phyloP scores from a whole-genome alignment of 2,329 filamentous ascomycete genomes.

The Onygena corvina region DNA sequence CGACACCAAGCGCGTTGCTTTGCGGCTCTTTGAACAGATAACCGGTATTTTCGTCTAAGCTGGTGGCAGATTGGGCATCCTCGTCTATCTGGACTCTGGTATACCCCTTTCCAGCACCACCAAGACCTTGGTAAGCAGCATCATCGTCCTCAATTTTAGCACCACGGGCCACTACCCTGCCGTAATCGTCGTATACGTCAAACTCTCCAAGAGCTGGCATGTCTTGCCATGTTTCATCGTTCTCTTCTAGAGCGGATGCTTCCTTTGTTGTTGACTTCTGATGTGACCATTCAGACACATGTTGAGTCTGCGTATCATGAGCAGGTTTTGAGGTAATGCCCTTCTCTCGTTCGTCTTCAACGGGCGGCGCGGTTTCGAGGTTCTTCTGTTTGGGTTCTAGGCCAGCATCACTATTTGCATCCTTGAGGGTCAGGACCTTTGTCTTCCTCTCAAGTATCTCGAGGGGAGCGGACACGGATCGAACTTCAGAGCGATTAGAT shows the following conservation, averaged over 20 bases:
- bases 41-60: conserved; percentile 92
- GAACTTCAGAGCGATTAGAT: background rate
- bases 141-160: conserved; percentile 58
- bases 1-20: conserved; percentile 49
- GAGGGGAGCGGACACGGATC: conserved; percentile 11
- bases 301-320: background rate
- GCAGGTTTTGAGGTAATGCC: background rate
- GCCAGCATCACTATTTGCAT: background rate
- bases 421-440: background rate
- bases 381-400: background rate
- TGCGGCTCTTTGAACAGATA: conserved; percentile 77
- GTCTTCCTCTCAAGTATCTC: background rate
- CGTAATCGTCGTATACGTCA: conserved; percentile 91
- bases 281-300: conserved; percentile 78
- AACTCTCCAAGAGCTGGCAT: conserved; percentile 92
- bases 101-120: conserved; percentile 88
- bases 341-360: background rate
- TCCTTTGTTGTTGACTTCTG: conserved; percentile 53
- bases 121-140: conserved; percentile 62
- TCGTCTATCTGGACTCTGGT: conserved; percentile 92
- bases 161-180: conserved; percentile 73
- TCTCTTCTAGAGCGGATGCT: conserved; percentile 42
- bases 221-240: conserved; percentile 70
- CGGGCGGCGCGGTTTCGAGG: background rate
- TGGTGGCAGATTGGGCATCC: conserved; percentile 84